Evolutionary conservation across 495 filamentous ascomycete species (phyloP), one percentile per base, ranked within the genome.

Genomic region (Parathielavia appendiculata): DNA sequence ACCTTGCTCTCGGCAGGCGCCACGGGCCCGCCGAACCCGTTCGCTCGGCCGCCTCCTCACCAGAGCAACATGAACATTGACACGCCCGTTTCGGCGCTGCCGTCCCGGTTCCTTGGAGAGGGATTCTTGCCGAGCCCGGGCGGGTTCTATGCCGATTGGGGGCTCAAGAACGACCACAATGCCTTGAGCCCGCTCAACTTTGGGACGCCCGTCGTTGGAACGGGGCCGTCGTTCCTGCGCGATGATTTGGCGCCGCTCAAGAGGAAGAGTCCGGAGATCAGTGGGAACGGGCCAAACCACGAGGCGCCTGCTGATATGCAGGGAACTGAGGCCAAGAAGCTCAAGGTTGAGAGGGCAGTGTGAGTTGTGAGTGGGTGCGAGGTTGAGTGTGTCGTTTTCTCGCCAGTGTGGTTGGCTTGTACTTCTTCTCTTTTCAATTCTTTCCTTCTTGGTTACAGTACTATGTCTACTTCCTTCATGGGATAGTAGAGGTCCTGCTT

Each of bases 11-110:
- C 90, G 54, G 93, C 93, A 4, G 95, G 95, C 14, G 95, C 95
- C 6, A 86, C 86, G 54, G 93, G 93, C 0, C 93, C 93, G 20
- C 89, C 90, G 6, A 98, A 98, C 74, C 93, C 93, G 4, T 98
- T 97, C 69, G 93, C 95, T 2, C 81, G 92, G 43, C 93, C 91
- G 5, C 76, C 77, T 40, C 87, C 88, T 5, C 70, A 84, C 68
- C 69, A 82, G 41, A 84, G 81, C 60, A 81, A 75, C 56, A 89
- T 88, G 68, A 87, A 89, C 61, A 92, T 91, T 59, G 91, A 97
- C 64, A 97, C 93, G 5, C 93, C 93, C 0, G 92, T 96, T n/a
- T 97, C 92, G n/a, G 92, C 93, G 4, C 78, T 98, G 9, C 93
- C 93, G 2, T 93, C 89, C 49, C 83, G 92, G 23, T 97, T 97